A percentile compares a stretch with the other conserved stretches of the same genome.
phyloP scores from a whole-genome alignment of 2,329 filamentous ascomycete species.

The Hypoxylon sp. region DNA sequence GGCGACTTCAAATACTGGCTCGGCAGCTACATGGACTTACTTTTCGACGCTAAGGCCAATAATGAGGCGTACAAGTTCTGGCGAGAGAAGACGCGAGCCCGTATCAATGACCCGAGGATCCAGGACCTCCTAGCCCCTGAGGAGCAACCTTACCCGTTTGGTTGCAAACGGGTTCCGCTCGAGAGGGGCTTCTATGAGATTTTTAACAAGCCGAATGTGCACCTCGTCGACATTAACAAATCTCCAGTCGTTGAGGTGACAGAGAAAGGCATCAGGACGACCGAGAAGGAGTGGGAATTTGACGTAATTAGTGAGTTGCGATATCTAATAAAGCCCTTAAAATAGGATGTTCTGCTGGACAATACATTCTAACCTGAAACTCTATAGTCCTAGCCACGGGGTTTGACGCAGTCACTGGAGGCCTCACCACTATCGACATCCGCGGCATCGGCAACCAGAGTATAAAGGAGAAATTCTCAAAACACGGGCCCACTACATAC shows the following conservation, averaged over 20 bases:
- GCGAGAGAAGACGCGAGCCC: slow-evolving; percentile 64
- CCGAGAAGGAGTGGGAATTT: slow-evolving; percentile 45
- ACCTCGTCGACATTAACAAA: slow-evolving; percentile 53
- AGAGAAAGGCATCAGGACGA: slow-evolving; percentile 48
- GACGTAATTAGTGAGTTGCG: slow-evolving; percentile 53
- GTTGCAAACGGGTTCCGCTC: slow-evolving; percentile 62
- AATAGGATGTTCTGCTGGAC: no score
- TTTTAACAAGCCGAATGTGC: slow-evolving; percentile 55
- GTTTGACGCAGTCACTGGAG: slow-evolving; percentile 61
- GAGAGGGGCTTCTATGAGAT: slow-evolving; percentile 54
- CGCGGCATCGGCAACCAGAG: slow-evolving; percentile 52
- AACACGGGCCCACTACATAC: slow-evolving; percentile 55
- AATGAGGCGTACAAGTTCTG: slow-evolving; percentile 70
- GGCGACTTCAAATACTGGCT: slow-evolving; percentile 72
- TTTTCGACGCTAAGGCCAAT: slow-evolving; percentile 64
- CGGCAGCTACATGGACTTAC: slow-evolving; percentile 67
- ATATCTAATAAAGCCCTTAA: background rate
- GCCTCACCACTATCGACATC: slow-evolving; percentile 58
- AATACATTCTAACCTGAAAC: background rate
- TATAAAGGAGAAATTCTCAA: slow-evolving; percentile 57
- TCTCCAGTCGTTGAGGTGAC: slow-evolving; percentile 48
- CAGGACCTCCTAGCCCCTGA: slow-evolving; percentile 67
- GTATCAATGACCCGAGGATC: slow-evolving; percentile 65
- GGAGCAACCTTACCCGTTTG: slow-evolving; percentile 68
- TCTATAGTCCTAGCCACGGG: slow-evolving; percentile 58